Conservation (phyloP, 306 rosid genomes). For the Styphnolobium japonicum region DNA sequence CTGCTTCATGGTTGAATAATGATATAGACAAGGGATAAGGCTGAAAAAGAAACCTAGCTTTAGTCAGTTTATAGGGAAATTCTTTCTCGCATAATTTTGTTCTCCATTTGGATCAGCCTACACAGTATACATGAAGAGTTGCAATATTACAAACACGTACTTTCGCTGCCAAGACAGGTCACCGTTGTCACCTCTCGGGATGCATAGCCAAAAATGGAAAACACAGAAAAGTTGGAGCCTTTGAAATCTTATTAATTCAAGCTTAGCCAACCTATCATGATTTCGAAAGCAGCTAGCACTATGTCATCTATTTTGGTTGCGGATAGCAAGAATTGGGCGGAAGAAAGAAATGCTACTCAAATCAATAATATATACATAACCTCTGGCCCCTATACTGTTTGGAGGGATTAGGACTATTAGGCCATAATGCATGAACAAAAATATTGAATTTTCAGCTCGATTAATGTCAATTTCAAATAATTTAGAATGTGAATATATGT, state of each 20-base stretch:
- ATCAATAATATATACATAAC: background rate
- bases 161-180: background rate
- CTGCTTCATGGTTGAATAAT: too few relatives aligned
- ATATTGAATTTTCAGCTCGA: background rate
- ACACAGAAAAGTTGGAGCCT: background rate
- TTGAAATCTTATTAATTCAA: background rate
- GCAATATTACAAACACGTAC: background rate
- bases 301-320: background rate
- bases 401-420: background rate
- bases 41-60: background rate
- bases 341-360: background rate
- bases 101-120: too few relatives aligned
- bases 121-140: background rate
- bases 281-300: background rate
- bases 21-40: background rate
- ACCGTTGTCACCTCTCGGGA: background rate
- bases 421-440: background rate
- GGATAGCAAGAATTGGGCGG: background rate
- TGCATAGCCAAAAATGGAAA: background rate
- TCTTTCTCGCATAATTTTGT: background rate
- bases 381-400: background rate
- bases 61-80: background rate
- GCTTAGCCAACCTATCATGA: background rate
- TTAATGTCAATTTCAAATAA: background rate
- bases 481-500: background rate